phyloP scores from a whole-genome alignment of 495 filamentous ascomycete species.

The Daldinia caldariorum region DNA sequence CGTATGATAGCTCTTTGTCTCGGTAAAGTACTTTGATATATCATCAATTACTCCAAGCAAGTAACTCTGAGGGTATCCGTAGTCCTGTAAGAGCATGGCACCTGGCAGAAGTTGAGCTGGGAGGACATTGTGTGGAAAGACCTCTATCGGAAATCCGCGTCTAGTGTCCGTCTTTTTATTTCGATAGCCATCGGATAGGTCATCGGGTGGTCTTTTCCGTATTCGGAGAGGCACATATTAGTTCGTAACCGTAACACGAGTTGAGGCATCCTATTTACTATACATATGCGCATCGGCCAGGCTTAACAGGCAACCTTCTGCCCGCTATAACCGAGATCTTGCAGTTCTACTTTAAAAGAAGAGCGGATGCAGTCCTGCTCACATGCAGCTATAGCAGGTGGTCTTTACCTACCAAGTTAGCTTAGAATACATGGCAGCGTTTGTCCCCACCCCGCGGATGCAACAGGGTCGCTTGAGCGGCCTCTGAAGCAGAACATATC shows the following conservation, averaged over 20 bases:
- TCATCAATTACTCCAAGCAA: too few species aligned
- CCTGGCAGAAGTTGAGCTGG: neutral
- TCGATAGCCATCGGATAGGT: neutral
- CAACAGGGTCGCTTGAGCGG: slow-evolving; percentile 25
- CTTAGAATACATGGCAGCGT: neutral
- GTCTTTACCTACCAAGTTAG: slow-evolving; percentile 1
- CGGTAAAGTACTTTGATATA: too few species aligned
- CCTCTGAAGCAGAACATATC: slow-evolving; percentile 26
- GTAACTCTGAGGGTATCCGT: too few species aligned
- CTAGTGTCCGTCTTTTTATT: neutral
- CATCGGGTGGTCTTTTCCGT: slow-evolving; percentile 1
- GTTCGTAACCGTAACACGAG: slow-evolving; percentile 10
- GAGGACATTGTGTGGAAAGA: neutral
- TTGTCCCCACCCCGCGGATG: slow-evolving; percentile 26
- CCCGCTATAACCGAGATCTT: neutral
- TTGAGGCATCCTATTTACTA: too few species aligned
- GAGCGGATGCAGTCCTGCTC: slow-evolving; percentile 7
- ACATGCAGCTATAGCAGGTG: neutral
- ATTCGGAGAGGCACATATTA: slow-evolving; percentile 5
- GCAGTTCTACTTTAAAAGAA: neutral
- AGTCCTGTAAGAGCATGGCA: neutral
- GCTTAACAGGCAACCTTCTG: slow-evolving; percentile 21
- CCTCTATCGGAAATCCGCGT: slow-evolving; percentile 23
- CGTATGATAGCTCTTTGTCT: neutral
- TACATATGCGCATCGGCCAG: slow-evolving; percentile 1